phyloP scores from a whole-genome alignment of 441 rosid genomes.

The Iberis amara region DNA sequence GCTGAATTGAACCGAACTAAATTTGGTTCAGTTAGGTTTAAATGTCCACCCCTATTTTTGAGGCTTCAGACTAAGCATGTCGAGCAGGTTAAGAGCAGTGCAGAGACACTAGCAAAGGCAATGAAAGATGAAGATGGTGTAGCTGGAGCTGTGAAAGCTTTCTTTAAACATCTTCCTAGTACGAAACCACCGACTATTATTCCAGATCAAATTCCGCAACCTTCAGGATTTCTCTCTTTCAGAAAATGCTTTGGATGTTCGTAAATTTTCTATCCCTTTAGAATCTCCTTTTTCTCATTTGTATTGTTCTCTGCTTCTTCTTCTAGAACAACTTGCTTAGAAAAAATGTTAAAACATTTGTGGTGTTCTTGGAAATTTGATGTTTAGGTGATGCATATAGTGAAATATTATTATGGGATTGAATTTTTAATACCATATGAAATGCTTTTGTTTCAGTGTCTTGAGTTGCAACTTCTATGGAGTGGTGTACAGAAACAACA shows the following conservation, averaged over 20 bases:
- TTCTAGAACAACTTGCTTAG: constrained; percentile 14
- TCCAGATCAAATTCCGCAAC: constrained; percentile 26
- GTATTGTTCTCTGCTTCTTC: constrained; percentile 4
- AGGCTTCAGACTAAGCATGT: constrained; percentile 10
- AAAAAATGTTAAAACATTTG: constrained; percentile 13
- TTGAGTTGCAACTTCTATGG: constrained; percentile 29
- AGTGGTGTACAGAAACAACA: constrained; percentile 24
- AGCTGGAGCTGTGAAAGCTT: constrained; percentile 88
- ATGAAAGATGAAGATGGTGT: constrained; percentile 97
- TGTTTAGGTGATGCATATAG: constrained; percentile 27
- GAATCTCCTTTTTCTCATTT: constrained; percentile 21
- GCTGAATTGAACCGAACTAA: too few species aligned
- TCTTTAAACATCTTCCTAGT: constrained; percentile 72
- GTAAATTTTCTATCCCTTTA: constrained; percentile 28
- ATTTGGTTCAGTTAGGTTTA: too few species aligned
- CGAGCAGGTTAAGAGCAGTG: constrained; percentile 71
- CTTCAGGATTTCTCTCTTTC: constrained; percentile 44
- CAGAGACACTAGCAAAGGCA: constrained; percentile 76
- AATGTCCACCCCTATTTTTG: too few species aligned
- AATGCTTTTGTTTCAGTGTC: constrained; percentile 23
- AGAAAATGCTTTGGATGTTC: constrained; percentile 78
- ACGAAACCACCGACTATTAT: constrained; percentile 31
- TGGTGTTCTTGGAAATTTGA: constrained; percentile 12
- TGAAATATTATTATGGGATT: background rate
- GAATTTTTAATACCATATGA: constrained; percentile 6